These are phyloP conservation scores for Leccinum uliginosum DNA, from an alignment of 768 basidiomycete genomes.

Conservation along the genomic window DNA sequence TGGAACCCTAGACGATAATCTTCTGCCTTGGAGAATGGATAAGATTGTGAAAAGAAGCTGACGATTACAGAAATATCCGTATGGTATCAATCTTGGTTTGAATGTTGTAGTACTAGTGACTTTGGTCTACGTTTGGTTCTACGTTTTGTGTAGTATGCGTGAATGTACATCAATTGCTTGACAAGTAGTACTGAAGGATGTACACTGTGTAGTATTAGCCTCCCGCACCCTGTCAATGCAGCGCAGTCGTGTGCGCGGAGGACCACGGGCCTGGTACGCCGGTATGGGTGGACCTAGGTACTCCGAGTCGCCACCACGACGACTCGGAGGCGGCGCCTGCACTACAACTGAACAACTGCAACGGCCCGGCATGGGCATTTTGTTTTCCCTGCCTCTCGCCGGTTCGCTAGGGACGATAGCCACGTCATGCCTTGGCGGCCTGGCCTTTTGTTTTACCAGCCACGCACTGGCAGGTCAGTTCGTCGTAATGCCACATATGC, in stretches of 20 bases:
- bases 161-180: background rate
- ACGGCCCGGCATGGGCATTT: constrained; percentile 53
- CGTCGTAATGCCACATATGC: background rate
- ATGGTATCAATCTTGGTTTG: too few relatives aligned
- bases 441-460: constrained; percentile 84
- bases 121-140: background rate
- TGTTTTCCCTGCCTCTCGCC: constrained; percentile 69
- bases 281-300: too few relatives aligned
- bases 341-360: background rate
- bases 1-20: background rate
- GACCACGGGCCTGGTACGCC: too few relatives aligned
- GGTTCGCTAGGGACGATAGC: constrained; percentile 68
- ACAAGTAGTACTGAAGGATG: too few relatives aligned
- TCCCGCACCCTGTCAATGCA: too few relatives aligned
- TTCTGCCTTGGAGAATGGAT: background rate
- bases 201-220: too few relatives aligned
- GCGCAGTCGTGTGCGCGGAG: too few relatives aligned
- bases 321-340: too few relatives aligned
- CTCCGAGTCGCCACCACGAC: too few relatives aligned
- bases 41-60: background rate
- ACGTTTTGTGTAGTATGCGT: background rate
- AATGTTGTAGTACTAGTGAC: background rate
- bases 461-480: constrained; percentile 72
- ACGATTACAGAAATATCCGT: background rate
- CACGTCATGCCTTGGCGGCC: constrained; percentile 75